Evolutionary conservation across 163 green algal genomes (phyloP).

Genomic region (Volvox carteri): DNA sequence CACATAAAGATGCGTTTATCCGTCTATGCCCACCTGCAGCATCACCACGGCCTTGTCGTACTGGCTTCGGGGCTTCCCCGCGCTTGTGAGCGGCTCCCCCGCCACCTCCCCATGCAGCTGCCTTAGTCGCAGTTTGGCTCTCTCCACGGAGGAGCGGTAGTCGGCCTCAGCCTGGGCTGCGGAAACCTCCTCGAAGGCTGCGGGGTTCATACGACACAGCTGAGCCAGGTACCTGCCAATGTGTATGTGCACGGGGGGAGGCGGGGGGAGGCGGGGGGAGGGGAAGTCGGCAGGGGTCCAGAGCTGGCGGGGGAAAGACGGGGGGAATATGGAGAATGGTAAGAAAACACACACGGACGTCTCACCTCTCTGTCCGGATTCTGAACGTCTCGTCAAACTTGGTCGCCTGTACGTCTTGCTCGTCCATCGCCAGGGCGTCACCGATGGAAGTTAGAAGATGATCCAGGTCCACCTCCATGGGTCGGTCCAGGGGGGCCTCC

Average conservation of each 20-base stretch:
- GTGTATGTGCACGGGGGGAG: not conserved
- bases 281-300: too few relatives aligned
- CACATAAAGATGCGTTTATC: too few relatives aligned
- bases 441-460: constrained; percentile 5
- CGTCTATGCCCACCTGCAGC: constrained; percentile 29
- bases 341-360: too few relatives aligned
- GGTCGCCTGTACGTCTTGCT: constrained; percentile 2
- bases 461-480: constrained; percentile 43
- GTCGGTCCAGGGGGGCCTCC: constrained; percentile 41
- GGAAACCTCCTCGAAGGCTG: constrained; percentile 48
- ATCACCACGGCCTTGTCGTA: constrained; percentile 50
- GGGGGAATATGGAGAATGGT: too few relatives aligned
- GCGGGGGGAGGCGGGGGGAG: not conserved
- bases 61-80: constrained; percentile 41
- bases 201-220: constrained; percentile 31
- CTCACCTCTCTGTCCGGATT: constrained; percentile 29
- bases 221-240: constrained; percentile 27
- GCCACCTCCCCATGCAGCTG: constrained; percentile 54
- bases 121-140: constrained; percentile 48
- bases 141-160: constrained; percentile 37
- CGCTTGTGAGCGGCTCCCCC: constrained; percentile 39
- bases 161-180: constrained; percentile 45
- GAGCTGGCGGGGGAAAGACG: too few relatives aligned
- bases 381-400: constrained; percentile 39
- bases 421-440: constrained; percentile 19